These are phyloP conservation scores for Dactylonectria macrodidyma DNA, from an alignment of 2,329 filamentous ascomycete species.

Conservation along the genomic window DNA sequence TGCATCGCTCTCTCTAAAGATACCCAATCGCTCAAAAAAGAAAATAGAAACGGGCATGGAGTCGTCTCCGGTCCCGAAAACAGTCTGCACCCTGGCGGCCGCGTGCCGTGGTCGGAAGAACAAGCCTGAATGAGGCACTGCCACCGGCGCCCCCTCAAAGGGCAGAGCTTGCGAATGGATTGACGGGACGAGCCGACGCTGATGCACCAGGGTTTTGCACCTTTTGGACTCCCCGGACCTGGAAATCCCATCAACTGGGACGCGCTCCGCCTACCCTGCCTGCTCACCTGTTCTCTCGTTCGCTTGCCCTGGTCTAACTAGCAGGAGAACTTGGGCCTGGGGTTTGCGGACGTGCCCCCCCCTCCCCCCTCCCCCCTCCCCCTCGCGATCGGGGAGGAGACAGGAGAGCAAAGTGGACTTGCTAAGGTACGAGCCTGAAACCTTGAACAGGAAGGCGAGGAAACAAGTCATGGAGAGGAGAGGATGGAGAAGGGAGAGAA, in stretches of 20 bases:
- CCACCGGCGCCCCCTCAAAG: conserved; percentile 24
- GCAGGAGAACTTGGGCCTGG: conserved; percentile 27
- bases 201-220: conserved; percentile 32
- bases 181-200: conserved; percentile 48
- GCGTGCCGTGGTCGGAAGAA: conserved; percentile 32
- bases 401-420: neutral
- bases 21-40: conserved; percentile 27
- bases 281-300: conserved; percentile 13
- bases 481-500: conserved; percentile 22
- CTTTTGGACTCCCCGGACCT: conserved; percentile 38
- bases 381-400: conserved; percentile 17
- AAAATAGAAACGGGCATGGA: conserved; percentile 30
- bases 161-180: conserved; percentile 46
- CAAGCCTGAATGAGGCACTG: conserved; percentile 33
- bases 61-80: conserved; percentile 38
- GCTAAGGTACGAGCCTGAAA: conserved; percentile 3
- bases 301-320: conserved; percentile 11
- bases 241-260: conserved; percentile 39
- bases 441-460: conserved; percentile 24
- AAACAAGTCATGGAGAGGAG: conserved; percentile 20
- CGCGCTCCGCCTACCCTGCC: conserved; percentile 30
- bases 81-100: conserved; percentile 32
- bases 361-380: no score
- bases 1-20: conserved; percentile 25
- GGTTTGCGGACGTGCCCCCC: conserved; percentile 8